Evolutionary conservation across 75 land plant genomes (phyloP).

Genomic region (Adiantum capillusveneris): DNA sequence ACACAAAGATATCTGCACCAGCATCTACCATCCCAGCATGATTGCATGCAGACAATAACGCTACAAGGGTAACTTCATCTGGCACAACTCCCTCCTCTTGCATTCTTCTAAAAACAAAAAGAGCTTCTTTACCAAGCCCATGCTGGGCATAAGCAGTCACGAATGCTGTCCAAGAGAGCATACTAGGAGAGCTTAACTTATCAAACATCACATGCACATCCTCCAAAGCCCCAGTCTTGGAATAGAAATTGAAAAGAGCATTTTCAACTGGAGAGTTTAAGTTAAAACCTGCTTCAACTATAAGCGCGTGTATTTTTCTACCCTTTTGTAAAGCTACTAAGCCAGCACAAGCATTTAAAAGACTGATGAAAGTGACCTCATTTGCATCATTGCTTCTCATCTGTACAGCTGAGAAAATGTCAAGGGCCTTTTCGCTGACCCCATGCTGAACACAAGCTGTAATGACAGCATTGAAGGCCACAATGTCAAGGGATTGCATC

Average conservation of each 20-base stretch:
- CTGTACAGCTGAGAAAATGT: slow-evolving; percentile 18
- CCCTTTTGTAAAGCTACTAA: not conserved
- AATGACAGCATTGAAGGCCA: slow-evolving; percentile 27
- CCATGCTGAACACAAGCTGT: slow-evolving; percentile 29
- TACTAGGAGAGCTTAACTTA: slow-evolving; percentile 26
- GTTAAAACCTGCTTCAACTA: not conserved
- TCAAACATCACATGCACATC: slow-evolving; percentile 36
- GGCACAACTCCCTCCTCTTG: slow-evolving; percentile 10
- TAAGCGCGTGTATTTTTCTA: not conserved
- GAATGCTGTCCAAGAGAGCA: slow-evolving; percentile 43
- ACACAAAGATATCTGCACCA: not conserved
- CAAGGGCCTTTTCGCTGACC: slow-evolving; percentile 17
- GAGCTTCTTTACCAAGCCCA: slow-evolving; percentile 15
- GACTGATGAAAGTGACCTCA: slow-evolving; percentile 20
- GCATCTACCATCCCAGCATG: too few species aligned
- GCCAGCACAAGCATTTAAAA: slow-evolving; percentile 16
- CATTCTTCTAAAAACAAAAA: slow-evolving; percentile 24
- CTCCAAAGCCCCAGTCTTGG: slow-evolving; percentile 15
- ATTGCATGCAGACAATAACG: slow-evolving; percentile 13
- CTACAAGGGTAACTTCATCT: slow-evolving; percentile 33
- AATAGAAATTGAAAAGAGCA: not conserved
- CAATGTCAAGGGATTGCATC: slow-evolving; percentile 10
- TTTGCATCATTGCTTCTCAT: not conserved
- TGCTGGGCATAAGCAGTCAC: slow-evolving; percentile 22
- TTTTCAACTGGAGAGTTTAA: not conserved